phyloP scores from a whole-genome alignment of 768 basidiomycete genomes.

The Ramaria sp. region DNA sequence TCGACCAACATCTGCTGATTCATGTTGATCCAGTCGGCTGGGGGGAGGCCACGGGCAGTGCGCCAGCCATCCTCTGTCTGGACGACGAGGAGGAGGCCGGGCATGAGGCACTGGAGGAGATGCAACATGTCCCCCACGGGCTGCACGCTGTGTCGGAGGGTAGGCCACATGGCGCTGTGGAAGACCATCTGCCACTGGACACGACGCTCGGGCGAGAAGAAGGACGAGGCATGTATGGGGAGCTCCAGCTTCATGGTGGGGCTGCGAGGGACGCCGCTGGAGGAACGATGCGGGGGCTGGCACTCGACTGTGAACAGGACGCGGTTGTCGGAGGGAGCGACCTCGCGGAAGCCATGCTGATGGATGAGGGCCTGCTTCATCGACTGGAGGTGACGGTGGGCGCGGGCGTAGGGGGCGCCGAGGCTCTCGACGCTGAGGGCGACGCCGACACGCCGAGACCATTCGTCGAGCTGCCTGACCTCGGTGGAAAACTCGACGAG shows the following conservation, averaged over 20 bases:
- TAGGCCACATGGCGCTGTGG: conserved; percentile 67
- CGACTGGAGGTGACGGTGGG: conserved; percentile 63
- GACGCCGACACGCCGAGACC: conserved; percentile 70
- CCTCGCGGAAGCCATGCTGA: conserved; percentile 61
- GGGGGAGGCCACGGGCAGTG: conserved; percentile 69
- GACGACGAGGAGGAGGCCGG: conserved; percentile 57
- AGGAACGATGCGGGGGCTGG: conserved; percentile 67
- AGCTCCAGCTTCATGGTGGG: conserved; percentile 64
- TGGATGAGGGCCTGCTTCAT: conserved; percentile 55
- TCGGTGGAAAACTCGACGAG: conserved; percentile 67
- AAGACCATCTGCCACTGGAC: conserved; percentile 90
- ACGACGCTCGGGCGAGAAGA: conserved; percentile 75
- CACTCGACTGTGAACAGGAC: conserved; percentile 76
- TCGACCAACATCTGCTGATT: conserved; percentile 59
- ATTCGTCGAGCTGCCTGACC: conserved; percentile 72
- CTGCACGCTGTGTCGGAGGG: conserved; percentile 52
- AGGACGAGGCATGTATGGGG: conserved; percentile 70
- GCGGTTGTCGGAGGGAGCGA: conserved; percentile 46
- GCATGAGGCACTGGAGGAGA: conserved; percentile 62
- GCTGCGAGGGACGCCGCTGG: conserved; percentile 63
- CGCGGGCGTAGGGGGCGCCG: conserved; percentile 69
- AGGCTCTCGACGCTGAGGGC: conserved; percentile 76
- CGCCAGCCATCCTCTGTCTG: conserved; percentile 52
- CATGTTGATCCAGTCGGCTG: conserved; percentile 63
- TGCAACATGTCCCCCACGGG: conserved; percentile 62